Conservation (phyloP, 202 grass and related monocot genomes). For the Saccharum hybrid region DNA sequence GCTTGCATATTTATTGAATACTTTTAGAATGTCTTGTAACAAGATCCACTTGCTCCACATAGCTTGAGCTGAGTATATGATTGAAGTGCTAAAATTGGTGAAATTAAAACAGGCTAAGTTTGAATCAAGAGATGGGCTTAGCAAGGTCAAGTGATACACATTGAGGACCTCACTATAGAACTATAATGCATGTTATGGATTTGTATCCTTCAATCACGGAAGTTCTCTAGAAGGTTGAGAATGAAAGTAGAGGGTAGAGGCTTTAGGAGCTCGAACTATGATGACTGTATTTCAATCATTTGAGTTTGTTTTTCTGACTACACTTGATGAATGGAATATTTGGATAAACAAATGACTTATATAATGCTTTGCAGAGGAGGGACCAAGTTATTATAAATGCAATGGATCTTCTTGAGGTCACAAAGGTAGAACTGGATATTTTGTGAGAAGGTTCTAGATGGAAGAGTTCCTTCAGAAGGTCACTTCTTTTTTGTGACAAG, state of each 20-base stretch:
- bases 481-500: background rate
- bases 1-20: too few relatives aligned
- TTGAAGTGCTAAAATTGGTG: too few relatives aligned
- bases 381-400: background rate
- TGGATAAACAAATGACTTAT: background rate
- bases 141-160: background rate
- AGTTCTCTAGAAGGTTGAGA: background rate
- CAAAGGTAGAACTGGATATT: background rate
- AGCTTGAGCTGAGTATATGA: too few relatives aligned
- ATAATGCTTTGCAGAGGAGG: background rate
- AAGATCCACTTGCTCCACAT: too few relatives aligned
- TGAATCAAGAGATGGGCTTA: slow-evolving; percentile 9
- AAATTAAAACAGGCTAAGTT: background rate
- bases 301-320: background rate
- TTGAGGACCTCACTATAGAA: background rate
- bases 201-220: background rate
- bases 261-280: background rate
- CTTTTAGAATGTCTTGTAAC: too few relatives aligned
- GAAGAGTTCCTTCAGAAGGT: background rate
- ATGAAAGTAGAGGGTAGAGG: background rate
- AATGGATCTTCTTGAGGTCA: background rate
- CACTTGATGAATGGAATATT: background rate
- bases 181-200: background rate
- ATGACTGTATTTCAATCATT: background rate
- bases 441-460: background rate